Evolutionary conservation across 306 rosid species (phyloP), one percentile per base, ranked within the genome.

Genomic region (Macrotyloma uniflorum): DNA sequence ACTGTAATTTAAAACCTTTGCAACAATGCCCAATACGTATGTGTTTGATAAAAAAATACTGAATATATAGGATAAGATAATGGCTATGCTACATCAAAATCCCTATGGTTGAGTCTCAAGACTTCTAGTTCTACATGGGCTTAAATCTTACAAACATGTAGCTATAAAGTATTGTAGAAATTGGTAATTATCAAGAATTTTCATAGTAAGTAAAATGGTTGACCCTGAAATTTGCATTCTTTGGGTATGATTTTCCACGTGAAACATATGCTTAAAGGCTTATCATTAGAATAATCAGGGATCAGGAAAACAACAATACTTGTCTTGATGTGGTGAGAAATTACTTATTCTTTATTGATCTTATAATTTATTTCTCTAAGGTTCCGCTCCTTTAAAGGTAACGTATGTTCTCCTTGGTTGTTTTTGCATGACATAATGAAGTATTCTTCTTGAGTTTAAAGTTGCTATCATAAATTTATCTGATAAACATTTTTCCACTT

Each of bases 391-490:
- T 24, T 62, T 24, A 18, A 16, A 16, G 10, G 23, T 2, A 38
- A 18, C n/a, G 13, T 22, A 61, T 36, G 36, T 68, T 55, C 9
- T 13, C 12, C 28, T 78, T 61, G 46, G 46, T 59, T 79, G 65
- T 36, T 55, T 55, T 33, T 23, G 9, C 65, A 70, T 79, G 65
- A 70, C 28, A 40, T 58, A 30, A 45, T 47, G 20, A 23, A 20
- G 47, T 38, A 66, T 23, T 71, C 49, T 70, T 50, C 66, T 40
- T 51, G 68, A 50, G 49, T 43, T 64, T 71, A 64, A 64, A 49
- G 4, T 33, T 63, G 28, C 46, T 35, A 0, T 64, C 10, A 20
- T 40, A 18, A 0, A 0, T 20, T 20, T 38, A 76, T 77, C 13
- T 18, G 67, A 43, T 32, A 59, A 74, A 18, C 73, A 16, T 67